Base-by-base conservation (phyloP, 257 asterid species). In the Fraxinus excelsior region DNA sequence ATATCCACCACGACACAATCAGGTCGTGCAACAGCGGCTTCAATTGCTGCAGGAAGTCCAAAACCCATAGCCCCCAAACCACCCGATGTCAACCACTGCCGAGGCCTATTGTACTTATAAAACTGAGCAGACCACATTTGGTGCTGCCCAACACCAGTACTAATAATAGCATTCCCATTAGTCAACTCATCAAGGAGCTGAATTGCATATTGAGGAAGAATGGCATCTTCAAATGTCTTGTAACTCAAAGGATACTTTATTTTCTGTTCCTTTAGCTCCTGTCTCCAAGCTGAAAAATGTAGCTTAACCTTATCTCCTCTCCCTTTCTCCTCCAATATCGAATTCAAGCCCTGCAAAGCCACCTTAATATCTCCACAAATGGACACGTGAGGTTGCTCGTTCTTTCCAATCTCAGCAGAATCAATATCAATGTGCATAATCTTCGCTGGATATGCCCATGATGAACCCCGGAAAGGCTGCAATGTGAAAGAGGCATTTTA, bases 101-200 rank as follows among this genome's bases (percentile, higher is more conserved):
- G 81, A 0, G 97, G 93, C 53, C 81, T 87, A 58, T 92, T 92
- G 77, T 92, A 94, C 80, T 90, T 94, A 73, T 90, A 91, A 56
- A 83, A 88, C 70, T 92, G 98, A 0, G 98, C 98, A 21, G 97
- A 86, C 97, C 98, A 94, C 96, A 94, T 94, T 70, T 89, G 98
- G 72, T 94, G 98, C 78, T 94, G 98, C 69, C 98, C 98, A 4
- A 92, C 97, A 10, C 97, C 97, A 1, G 92, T 91, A 72, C 88
- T 89, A 11, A 91, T 81, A 73, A 94, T 89, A 3, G 96, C 97
- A 3, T 88, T 85, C 31, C 97, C 97, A 0, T 83, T 79, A 1
- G 96, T 92, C 71, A 94, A 77, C 73, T 94, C 98, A 71, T 92
- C 96, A 1, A 94, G 97, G 71, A 79, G 76, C 84, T 88, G 87